phyloP scores from a whole-genome alignment of 495 filamentous ascomycete species.

The Aspergillus diversus region DNA sequence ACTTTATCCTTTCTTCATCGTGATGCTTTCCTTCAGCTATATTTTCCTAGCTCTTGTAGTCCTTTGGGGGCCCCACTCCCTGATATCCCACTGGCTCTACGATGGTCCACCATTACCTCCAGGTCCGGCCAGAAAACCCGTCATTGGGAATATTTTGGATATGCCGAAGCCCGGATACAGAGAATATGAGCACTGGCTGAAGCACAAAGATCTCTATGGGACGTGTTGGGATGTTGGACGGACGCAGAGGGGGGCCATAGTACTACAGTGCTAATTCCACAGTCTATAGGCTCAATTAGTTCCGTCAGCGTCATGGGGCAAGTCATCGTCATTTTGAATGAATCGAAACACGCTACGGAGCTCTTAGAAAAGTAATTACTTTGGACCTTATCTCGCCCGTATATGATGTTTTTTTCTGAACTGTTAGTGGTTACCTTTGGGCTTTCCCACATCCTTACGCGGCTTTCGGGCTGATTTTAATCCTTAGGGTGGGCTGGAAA shows the following conservation, averaged over 20 bases:
- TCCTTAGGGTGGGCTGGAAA: conserved; percentile 32
- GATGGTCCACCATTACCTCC: neutral
- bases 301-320: conserved; percentile 51
- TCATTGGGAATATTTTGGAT: neutral
- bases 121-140: neutral
- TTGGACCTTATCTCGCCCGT: conserved; percentile 33
- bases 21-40: neutral
- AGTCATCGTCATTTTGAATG: conserved; percentile 51
- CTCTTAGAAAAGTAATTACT: conserved; percentile 48
- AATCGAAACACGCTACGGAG: conserved; percentile 43
- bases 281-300: conserved; percentile 45
- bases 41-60: neutral
- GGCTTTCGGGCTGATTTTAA: neutral
- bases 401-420: conserved; percentile 11
- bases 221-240: neutral
- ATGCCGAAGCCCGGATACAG: neutral
- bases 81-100: neutral
- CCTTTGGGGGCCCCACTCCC: neutral
- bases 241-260: neutral
- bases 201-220: neutral
- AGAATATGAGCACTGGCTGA: neutral
- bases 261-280: neutral
- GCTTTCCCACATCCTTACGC: no score
- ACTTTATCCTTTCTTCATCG: neutral
- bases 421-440: conserved; percentile 25